Evolutionary conservation across 208 protist species (phyloP).

Genomic region (Phytomonas francai): DNA sequence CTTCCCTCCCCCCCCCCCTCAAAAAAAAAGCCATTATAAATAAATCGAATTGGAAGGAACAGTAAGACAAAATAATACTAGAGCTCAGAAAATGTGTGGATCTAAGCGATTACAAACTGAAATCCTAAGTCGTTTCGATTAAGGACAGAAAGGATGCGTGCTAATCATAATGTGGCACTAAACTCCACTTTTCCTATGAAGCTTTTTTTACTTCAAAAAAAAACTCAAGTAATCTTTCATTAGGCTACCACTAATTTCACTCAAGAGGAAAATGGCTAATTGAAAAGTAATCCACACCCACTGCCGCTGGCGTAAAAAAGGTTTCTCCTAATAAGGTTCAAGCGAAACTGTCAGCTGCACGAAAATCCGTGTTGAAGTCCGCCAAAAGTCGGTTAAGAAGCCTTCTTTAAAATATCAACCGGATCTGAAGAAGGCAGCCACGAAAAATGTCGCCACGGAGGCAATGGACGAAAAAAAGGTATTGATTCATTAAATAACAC

Average conservation of each 20-base stretch:
- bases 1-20: too few species aligned
- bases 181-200: background rate
- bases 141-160: background rate
- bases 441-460: constrained; percentile 18
- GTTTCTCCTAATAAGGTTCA: constrained; percentile 12
- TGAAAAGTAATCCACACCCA: background rate
- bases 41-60: background rate
- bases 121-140: background rate
- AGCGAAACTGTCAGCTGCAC: constrained; percentile 12
- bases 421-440: constrained; percentile 2
- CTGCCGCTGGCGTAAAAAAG: constrained; percentile 14
- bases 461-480: constrained; percentile 14
- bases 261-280: constrained; percentile 17
- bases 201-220: constrained; percentile 15
- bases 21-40: background rate
- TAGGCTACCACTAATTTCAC: background rate
- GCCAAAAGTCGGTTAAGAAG: too few species aligned
- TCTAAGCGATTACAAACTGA: background rate
- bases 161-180: background rate
- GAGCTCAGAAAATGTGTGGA: background rate
- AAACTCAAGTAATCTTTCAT: constrained; percentile 2
- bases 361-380: constrained; percentile 11
- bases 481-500: background rate
- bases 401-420: constrained; percentile 4
- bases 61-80: background rate